Evolutionary conservation across 176 grass and related monocot species (phyloP).

Genomic region (Leersia perrieri): DNA sequence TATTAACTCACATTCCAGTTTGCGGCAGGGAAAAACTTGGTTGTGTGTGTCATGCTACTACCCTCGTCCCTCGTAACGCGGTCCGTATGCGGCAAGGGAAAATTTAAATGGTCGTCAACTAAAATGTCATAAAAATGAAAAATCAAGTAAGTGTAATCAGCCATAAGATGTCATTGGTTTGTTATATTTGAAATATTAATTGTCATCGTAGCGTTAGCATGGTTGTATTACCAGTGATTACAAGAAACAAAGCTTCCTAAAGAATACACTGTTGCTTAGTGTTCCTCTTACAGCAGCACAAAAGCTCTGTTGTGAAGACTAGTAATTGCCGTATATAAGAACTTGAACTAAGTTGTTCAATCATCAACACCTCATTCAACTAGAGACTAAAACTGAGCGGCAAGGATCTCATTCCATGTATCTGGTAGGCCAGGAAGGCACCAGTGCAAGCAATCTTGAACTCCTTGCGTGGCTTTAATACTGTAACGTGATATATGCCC

Average conservation of each 20-base stretch:
- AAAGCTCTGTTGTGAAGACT: conserved; percentile 6
- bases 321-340: background rate
- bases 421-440: conserved; percentile 76
- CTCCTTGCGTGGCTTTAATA: conserved; percentile 47
- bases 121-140: too few relatives aligned
- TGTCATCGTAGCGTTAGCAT: too few relatives aligned
- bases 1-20: too few relatives aligned
- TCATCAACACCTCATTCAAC: background rate
- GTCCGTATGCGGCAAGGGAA: too few relatives aligned
- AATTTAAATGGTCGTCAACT: too few relatives aligned
- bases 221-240: too few relatives aligned
- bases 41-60: too few relatives aligned
- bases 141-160: too few relatives aligned
- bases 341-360: background rate
- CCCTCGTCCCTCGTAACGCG: too few relatives aligned
- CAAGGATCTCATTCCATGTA: conserved; percentile 80
- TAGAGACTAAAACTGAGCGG: conserved; percentile 53
- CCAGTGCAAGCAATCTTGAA: conserved; percentile 86
- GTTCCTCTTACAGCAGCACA: background rate
- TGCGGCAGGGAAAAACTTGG: too few relatives aligned
- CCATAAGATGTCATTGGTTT: too few relatives aligned
- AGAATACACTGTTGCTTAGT: background rate
- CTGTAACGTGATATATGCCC: conserved; percentile 73
- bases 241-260: background rate
- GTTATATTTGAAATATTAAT: too few relatives aligned